These are phyloP conservation scores for Phalaenopsis equestris DNA, from an alignment of 106 monocot species.

Conservation along the genomic window DNA sequence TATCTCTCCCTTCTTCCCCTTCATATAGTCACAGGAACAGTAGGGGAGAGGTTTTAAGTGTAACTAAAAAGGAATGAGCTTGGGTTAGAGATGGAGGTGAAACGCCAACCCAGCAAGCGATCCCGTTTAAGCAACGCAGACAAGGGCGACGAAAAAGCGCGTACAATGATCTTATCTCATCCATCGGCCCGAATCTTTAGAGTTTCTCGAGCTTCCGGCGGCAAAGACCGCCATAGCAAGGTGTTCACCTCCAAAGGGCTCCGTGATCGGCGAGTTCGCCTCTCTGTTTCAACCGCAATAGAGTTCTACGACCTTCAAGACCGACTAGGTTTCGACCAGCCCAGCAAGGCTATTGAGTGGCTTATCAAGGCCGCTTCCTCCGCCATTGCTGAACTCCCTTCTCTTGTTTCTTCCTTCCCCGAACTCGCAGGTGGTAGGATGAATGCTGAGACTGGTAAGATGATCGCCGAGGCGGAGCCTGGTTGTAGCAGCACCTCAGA, in stretches of 20 bases:
- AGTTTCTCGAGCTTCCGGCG: slow-evolving; percentile 85
- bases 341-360: slow-evolving; percentile 98
- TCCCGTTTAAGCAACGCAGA: slow-evolving; percentile 25
- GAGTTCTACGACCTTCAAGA: slow-evolving; percentile 98
- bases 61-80: slow-evolving; percentile 32
- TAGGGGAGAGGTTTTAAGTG: neutral
- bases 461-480: slow-evolving; percentile 5
- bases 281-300: slow-evolving; percentile 96
- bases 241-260: slow-evolving; percentile 83
- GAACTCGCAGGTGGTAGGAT: slow-evolving; percentile 10
- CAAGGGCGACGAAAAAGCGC: slow-evolving; percentile 3
- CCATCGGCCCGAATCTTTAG: slow-evolving; percentile 58
- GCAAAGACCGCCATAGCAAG: slow-evolving; percentile 99
- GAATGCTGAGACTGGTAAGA: neutral
- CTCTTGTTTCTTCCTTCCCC: slow-evolving; percentile 36
- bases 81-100: slow-evolving; percentile 44
- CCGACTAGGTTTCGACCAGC: slow-evolving; percentile 89
- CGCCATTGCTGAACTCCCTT: slow-evolving; percentile 73
- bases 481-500: slow-evolving; percentile 74
- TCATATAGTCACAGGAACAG: neutral
- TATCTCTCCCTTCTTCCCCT: neutral
- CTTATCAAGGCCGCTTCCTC: slow-evolving; percentile 69
- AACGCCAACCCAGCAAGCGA: slow-evolving; percentile 35
- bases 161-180: neutral
- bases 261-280: slow-evolving; percentile 79